These are phyloP conservation scores for Avena sativa DNA, from an alignment of 176 grass and related monocot species.

Conservation along the genomic window DNA sequence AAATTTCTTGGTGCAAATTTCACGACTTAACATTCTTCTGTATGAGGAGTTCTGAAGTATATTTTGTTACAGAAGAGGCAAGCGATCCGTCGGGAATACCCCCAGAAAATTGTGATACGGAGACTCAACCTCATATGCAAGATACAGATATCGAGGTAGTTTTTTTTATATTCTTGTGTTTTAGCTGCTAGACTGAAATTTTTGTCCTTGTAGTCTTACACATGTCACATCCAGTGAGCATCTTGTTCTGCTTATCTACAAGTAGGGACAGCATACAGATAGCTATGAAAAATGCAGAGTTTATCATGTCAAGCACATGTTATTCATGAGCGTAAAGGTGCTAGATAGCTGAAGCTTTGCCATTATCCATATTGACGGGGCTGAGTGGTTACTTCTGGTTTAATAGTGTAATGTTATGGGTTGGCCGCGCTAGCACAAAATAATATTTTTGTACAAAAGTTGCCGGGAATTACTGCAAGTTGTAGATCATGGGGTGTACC, in stretches of 20 bases:
- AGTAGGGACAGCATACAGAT: background rate
- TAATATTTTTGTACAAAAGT: background rate
- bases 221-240: conserved; percentile 22
- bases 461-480: background rate
- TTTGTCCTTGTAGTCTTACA: conserved; percentile 17
- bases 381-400: conserved; percentile 26
- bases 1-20: conserved; percentile 27
- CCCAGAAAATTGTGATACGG: conserved; percentile 34
- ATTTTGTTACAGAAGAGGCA: conserved; percentile 50
- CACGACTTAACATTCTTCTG: conserved; percentile 13
- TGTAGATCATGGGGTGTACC: background rate
- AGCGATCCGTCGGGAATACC: conserved; percentile 26
- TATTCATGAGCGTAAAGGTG: conserved; percentile 10
- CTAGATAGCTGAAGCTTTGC: conserved; percentile 1
- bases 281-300: background rate
- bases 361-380: conserved; percentile 5
- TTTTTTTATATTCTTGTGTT: conserved; percentile 32
- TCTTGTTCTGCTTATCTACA: conserved; percentile 5
- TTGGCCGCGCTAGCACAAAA: background rate
- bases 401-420: conserved; percentile 9
- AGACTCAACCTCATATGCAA: conserved; percentile 41
- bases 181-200: conserved; percentile 23
- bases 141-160: conserved; percentile 53
- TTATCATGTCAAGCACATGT: conserved; percentile 32
- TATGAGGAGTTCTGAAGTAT: conserved; percentile 39